A percentile compares a stretch with the other conserved stretches of the same genome.
Conservation (phyloP, 2,329 filamentous ascomycete genomes). For the Boeremia lycopersici region DNA sequence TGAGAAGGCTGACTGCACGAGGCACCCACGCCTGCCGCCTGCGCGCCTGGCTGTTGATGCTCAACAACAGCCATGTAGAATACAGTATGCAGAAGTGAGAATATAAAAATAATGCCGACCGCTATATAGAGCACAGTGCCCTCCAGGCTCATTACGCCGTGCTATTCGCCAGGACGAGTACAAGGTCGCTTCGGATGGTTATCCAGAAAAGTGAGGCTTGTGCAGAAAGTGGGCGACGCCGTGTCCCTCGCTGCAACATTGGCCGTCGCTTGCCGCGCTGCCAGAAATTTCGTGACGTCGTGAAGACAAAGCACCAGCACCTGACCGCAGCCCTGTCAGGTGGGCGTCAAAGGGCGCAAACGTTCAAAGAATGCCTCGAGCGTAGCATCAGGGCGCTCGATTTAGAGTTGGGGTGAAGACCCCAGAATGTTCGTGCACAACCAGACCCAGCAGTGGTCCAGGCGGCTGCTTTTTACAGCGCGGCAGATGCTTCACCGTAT, state of each 20-base stretch:
- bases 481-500: neutral
- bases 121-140: neutral
- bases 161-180: neutral
- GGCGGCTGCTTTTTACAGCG: neutral
- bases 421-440: neutral
- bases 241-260: constrained; percentile 1
- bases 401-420: too few relatives aligned
- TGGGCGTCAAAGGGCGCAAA: too few relatives aligned
- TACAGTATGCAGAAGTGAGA: constrained; percentile 30
- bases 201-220: neutral
- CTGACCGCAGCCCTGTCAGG: too few relatives aligned
- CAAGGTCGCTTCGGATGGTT: neutral
- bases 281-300: neutral
- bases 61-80: constrained; percentile 28
- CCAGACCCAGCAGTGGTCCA: neutral
- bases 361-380: too few relatives aligned
- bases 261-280: neutral
- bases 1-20: neutral
- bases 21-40: neutral
- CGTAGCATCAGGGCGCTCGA: too few relatives aligned
- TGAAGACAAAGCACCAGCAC: neutral
- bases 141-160: constrained; percentile 2
- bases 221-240: neutral
- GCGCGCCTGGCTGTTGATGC: constrained; percentile 19
- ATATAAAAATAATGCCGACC: constrained; percentile 16